Percentiles rank a stretch among this genome's conserved stretches.
Conservation (phyloP, 2,329 filamentous ascomycete species). For the Penicillium sp. region DNA sequence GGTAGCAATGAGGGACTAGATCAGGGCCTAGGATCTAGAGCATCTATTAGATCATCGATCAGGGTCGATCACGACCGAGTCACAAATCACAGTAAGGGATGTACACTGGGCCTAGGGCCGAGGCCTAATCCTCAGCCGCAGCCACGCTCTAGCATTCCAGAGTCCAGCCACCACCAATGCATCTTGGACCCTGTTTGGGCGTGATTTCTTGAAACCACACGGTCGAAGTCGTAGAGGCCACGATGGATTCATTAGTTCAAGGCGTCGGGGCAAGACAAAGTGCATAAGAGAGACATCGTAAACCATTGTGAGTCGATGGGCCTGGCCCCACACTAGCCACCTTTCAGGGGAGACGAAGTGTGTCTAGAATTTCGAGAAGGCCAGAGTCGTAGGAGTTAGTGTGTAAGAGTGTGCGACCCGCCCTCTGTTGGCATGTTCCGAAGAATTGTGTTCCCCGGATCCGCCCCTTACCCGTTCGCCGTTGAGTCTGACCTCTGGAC, state of each 20-base stretch:
- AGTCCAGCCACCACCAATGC: neutral
- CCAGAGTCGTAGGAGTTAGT: neutral
- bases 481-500: neutral
- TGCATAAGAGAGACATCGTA: neutral
- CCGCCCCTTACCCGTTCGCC: constrained; percentile 2
- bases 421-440: constrained; percentile 1
- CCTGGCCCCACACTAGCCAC: constrained; percentile 8
- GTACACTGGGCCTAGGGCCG: neutral
- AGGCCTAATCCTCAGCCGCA: neutral
- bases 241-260: neutral
- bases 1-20: neutral
- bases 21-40: neutral
- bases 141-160: neutral
- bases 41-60: neutral
- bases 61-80: neutral
- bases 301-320: constrained; percentile 2
- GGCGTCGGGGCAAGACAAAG: neutral
- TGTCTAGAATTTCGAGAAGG: constrained; percentile 7
- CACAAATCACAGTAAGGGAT: neutral
- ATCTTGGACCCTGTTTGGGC: neutral
- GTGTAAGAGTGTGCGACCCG: neutral
- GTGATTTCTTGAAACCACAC: neutral
- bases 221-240: neutral
- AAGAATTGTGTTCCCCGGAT: constrained; percentile 2
- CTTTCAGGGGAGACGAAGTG: neutral